Conservation (phyloP, 805 yeast genomes). For the Wickerhamiella azyma region DNA sequence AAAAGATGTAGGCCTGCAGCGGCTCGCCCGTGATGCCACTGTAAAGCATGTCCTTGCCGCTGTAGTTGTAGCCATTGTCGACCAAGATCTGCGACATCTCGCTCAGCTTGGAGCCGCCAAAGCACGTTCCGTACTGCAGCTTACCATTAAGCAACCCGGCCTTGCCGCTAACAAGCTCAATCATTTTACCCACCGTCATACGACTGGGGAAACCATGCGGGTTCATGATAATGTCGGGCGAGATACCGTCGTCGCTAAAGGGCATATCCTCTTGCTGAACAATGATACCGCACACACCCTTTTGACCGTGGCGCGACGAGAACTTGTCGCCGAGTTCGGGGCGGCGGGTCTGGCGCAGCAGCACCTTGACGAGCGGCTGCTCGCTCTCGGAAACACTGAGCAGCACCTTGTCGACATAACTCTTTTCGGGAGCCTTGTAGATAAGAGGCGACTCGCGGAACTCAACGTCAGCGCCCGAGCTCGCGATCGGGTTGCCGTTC, state of each 20-base stretch:
- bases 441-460: slow-evolving; percentile 84
- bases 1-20: slow-evolving; percentile 92
- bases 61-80: slow-evolving; percentile 82
- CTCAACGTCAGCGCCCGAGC: slow-evolving; percentile 32
- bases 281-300: slow-evolving; percentile 98
- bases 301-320: slow-evolving; percentile 95
- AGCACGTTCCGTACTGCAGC: slow-evolving; percentile 92
- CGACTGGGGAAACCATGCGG: slow-evolving; percentile 99
- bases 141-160: slow-evolving; percentile 92
- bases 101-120: slow-evolving; percentile 92
- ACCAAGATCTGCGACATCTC: slow-evolving; percentile 88
- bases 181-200: slow-evolving; percentile 99
- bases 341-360: slow-evolving; percentile 87
- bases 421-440: slow-evolving; percentile 90
- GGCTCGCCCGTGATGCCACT: slow-evolving; percentile 97
- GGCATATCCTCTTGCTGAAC: slow-evolving; percentile 96
- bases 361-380: slow-evolving; percentile 83
- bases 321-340: slow-evolving; percentile 97
- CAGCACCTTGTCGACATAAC: slow-evolving; percentile 94
- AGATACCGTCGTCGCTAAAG: slow-evolving; percentile 79
- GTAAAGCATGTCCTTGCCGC: slow-evolving; percentile 95
- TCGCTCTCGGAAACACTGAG: slow-evolving; percentile 92
- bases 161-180: slow-evolving; percentile 89
- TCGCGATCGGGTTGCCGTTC: slow-evolving; percentile 33
- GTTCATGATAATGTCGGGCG: slow-evolving; percentile 94